Percentiles rank a stretch among this genome's conserved stretches.
phyloP scores from a whole-genome alignment of 306 rosid genomes.

The Lathyrus oleraceus region DNA sequence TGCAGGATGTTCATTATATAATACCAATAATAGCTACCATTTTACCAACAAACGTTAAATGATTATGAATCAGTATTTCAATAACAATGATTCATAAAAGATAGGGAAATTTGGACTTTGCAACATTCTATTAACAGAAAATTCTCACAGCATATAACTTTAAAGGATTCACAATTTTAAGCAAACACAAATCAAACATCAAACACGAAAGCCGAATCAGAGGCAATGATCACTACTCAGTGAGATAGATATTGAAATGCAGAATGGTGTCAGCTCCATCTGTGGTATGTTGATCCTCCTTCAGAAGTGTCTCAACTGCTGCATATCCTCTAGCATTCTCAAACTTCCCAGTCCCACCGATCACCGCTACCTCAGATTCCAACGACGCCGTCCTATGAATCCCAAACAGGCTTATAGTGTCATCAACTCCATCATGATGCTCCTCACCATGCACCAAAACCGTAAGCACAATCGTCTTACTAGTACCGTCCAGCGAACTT shows the following conservation, averaged over 20 bases:
- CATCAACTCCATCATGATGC: conserved; percentile 51
- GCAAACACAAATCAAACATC: background rate
- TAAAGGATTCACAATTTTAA: background rate
- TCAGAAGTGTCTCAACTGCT: conserved; percentile 60
- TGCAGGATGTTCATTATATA: no score
- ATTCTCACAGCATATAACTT: background rate
- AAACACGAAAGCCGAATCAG: conserved; percentile 1
- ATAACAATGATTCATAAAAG: no score
- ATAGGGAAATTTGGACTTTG: no score
- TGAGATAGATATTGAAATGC: conserved; percentile 63
- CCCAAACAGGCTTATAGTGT: conserved; percentile 76
- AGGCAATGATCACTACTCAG: conserved; percentile 30
- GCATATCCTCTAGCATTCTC: conserved; percentile 78
- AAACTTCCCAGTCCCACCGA: conserved; percentile 82
- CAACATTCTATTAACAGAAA: no score
- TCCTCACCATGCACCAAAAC: conserved; percentile 45
- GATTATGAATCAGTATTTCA: no score
- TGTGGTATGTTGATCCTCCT: conserved; percentile 67
- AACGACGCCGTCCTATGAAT: conserved; percentile 69
- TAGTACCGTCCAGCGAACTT: conserved; percentile 81
- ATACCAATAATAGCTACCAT: no score
- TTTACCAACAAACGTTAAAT: no score
- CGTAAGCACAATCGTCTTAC: conserved; percentile 58
- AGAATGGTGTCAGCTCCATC: conserved; percentile 73
- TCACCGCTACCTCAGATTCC: conserved; percentile 67